Percentiles rank a stretch among this genome's conserved stretches.
These are phyloP conservation scores for Xylaria intraflava DNA, from an alignment of 495 filamentous ascomycete genomes.

Conservation along the genomic window DNA sequence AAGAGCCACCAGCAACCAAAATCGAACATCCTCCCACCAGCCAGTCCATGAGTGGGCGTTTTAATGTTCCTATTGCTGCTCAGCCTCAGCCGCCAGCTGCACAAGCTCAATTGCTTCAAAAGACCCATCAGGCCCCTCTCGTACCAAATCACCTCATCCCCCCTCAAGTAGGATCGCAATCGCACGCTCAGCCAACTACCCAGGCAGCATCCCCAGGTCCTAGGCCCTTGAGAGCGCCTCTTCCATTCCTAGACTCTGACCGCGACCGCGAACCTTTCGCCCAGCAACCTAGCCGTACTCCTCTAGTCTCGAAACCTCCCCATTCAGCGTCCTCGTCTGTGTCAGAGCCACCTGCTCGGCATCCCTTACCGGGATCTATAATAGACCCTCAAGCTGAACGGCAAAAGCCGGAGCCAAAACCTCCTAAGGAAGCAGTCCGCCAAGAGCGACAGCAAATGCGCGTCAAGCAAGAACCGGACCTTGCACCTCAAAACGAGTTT, in stretches of 20 bases:
- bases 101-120: slow-evolving; percentile 19
- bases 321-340: slow-evolving; percentile 16
- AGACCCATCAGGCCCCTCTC: slow-evolving; percentile 15
- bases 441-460: slow-evolving; percentile 28
- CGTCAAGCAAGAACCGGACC: slow-evolving; percentile 42
- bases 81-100: slow-evolving; percentile 23
- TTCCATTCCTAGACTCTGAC: slow-evolving; percentile 16
- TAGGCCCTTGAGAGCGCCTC: slow-evolving; percentile 33
- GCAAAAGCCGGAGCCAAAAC: slow-evolving; percentile 21
- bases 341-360: slow-evolving; percentile 22
- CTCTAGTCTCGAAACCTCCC: slow-evolving; percentile 19
- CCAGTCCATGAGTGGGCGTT: slow-evolving; percentile 29
- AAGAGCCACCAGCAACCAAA: slow-evolving; percentile 44
- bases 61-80: slow-evolving; percentile 37
- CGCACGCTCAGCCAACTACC: slow-evolving; percentile 20
- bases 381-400: slow-evolving; percentile 23
- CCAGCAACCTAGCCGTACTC: slow-evolving; percentile 19
- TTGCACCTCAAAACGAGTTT: slow-evolving; percentile 28
- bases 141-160: slow-evolving; percentile 18
- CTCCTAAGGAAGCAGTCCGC: slow-evolving; percentile 19
- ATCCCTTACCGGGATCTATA: slow-evolving; percentile 23
- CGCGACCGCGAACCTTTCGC: slow-evolving; percentile 22
- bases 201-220: slow-evolving; percentile 35
- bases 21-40: slow-evolving; percentile 26
- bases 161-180: slow-evolving; percentile 22